Evolutionary conservation across 2,329 filamentous ascomycete species (phyloP), one percentile per base, ranked within the genome.

Genomic region (Aspergillus hortae): DNA sequence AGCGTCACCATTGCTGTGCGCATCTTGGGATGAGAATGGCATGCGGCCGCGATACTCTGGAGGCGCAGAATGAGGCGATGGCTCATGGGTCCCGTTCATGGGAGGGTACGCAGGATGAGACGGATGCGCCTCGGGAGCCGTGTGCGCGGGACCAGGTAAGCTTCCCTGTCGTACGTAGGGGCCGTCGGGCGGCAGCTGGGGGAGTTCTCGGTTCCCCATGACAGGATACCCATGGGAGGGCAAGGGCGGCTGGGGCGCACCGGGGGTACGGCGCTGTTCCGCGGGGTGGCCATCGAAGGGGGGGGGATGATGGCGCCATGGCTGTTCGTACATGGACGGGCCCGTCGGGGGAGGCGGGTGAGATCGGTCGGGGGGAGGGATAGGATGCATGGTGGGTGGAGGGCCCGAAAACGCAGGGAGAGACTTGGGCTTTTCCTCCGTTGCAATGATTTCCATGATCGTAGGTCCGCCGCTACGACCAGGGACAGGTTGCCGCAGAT

Each of bases 21-120:
- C 52, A 27, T 72, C 67, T 40, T 62, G 63, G 2, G 65, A 62
- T 3, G 64, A 61, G 35, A 63, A 71, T 15, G 61, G 54, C 56
- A 70, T 62, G 14, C 69, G 67, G 43, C 65, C 44, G 17, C 66
- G 64, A 53, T 66, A 72, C 12, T 71, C 69, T 4, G 63, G 61
- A 9, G 65, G 64, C 15, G 64, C 66, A 19, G 66, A 64, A 48
- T 67, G 66, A 23, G 68, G 65, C 4, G 63, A 58, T 2, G 60
- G 32, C 27, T 71, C 67, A 44, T 70, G 66, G 5, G 68, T 53
- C 52, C 69, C 68, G 53, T 69, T 72, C 52, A 70, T 65, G 12
- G 65, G 30, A 12, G 38, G 67, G 49, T 63, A 72, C 35, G 45
- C 54, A 6, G 61, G 48, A 53, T 66, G 65, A 30, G 62, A 58